Evolutionary conservation across 2,329 filamentous ascomycete species (phyloP).

Genomic region (Ophiostoma australiae): DNA sequence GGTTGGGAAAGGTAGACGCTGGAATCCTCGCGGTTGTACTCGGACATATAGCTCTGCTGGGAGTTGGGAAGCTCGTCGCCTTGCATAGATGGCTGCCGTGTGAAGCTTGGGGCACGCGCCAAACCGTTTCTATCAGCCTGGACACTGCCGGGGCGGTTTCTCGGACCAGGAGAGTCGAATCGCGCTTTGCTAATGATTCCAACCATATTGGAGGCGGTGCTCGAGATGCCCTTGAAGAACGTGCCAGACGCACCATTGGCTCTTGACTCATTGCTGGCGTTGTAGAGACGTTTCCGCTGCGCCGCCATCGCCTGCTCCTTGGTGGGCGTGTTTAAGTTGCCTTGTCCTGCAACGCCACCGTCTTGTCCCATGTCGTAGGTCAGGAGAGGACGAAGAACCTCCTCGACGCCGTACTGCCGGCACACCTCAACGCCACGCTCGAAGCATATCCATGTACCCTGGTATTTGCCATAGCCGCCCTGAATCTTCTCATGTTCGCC

Average conservation of each 20-base stretch:
- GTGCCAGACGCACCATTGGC: conserved; percentile 67
- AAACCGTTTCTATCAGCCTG: conserved; percentile 46
- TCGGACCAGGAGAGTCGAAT: conserved; percentile 78
- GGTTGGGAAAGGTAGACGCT: conserved; percentile 58
- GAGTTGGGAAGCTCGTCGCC: conserved; percentile 70
- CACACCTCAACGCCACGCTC: conserved; percentile 90
- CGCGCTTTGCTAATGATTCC: conserved; percentile 95
- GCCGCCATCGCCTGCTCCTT: conserved; percentile 99
- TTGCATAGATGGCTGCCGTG: conserved; percentile 66
- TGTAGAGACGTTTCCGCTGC: conserved; percentile 87
- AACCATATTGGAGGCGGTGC: conserved; percentile 85
- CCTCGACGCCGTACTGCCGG: conserved; percentile 71
- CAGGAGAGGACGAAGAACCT: conserved; percentile 66
- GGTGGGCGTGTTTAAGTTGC: conserved; percentile 85
- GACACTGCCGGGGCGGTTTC: conserved; percentile 41
- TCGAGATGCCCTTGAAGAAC: conserved; percentile 96
- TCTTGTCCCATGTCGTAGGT: conserved; percentile 78
- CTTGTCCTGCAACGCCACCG: conserved; percentile 64
- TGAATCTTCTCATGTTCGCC: conserved; percentile 98
- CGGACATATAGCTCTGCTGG: conserved; percentile 76
- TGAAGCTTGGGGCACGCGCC: conserved; percentile 63
- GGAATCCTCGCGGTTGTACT: conserved; percentile 71
- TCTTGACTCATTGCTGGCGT: conserved; percentile 63
- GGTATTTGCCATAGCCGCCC: conserved; percentile 97
- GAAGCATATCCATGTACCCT: conserved; percentile 97